These are phyloP conservation scores for Citrus medica DNA, from an alignment of 345 rosid genomes.

Conservation along the genomic window DNA sequence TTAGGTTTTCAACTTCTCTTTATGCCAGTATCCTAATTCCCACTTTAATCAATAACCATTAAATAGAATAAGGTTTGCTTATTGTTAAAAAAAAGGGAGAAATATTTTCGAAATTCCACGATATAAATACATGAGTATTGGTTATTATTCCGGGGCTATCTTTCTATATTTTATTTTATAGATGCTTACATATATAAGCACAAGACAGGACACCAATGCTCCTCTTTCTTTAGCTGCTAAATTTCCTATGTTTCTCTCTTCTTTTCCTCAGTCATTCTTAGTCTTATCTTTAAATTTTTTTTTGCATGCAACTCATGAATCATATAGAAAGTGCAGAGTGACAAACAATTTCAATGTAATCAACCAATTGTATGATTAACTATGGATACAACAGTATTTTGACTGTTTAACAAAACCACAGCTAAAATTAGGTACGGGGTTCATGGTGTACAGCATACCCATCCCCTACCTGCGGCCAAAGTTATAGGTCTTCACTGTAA, in stretches of 20 bases:
- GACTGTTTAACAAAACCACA: not conserved
- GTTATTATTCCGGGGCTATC: not conserved
- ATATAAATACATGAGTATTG: not conserved
- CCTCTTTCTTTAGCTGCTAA: not conserved
- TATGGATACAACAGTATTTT: not conserved
- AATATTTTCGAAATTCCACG: not conserved
- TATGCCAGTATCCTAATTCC: not conserved
- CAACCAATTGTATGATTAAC: not conserved
- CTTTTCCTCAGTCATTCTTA: not conserved
- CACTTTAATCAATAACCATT: not conserved
- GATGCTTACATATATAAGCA: not conserved
- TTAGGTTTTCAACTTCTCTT: not conserved
- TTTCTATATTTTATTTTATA: not conserved
- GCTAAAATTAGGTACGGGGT: not conserved
- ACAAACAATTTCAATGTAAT: not conserved
- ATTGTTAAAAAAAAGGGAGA: not conserved
- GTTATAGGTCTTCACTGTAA: not conserved
- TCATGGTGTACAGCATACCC: not conserved
- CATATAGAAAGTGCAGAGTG: not conserved
- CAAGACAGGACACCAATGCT: not conserved
- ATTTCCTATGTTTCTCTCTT: not conserved
- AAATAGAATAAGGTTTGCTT: not conserved
- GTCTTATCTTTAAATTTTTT: too few relatives aligned
- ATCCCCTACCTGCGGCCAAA: not conserved
- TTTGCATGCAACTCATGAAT: not conserved